Evolutionary conservation across 768 basidiomycete genomes (phyloP), one percentile per base, ranked within the genome.

Genomic region (Lepiota brunneoincarnata): DNA sequence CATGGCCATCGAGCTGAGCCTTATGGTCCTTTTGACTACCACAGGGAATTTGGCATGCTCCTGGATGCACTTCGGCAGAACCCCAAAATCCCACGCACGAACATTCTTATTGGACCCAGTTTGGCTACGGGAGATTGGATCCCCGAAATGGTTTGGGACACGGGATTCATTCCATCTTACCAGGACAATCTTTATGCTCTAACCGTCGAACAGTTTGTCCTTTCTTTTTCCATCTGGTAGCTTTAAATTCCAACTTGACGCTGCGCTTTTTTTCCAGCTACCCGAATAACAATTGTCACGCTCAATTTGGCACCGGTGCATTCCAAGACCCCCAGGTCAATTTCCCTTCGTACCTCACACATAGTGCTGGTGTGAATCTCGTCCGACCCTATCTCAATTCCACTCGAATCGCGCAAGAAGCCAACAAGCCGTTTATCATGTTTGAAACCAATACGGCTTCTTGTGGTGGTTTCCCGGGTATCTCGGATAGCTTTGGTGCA

Each of bases 381-480:
- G 75, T 84, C n/a, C 43, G 57, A 1, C 71, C 72, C 4, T 92
- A 89, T 65, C 60, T 78, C 12, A 71, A 72, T 47, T 77, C 81
- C 0, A 72, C 79, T 1, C 58, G 58, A 49, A 72, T 77, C 6
- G 83, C 83, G 0, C 71, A 72, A 43, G 65, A 66, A 0, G 63
- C 66, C 0, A 65, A 68, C 0, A 79, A 78, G 61, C 80, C 78
- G 0, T 71, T 87, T 53, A 65, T 86, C 45, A 86, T 89, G 83
- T 79, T 87, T 56, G 87, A 89, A 63, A 86, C 83, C 5, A 87
- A 87, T 61, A 80, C 80, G 1, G 84, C 84, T 6, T 80, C 80
- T 42, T 87, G 86, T 70, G 85, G 83, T 64, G 86, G 87, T 6
- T 84, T 87, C 63, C 69, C 79, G 15, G 87, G 86, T 2, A 68